These are phyloP conservation scores for Pestalotiopsis fici DNA, from an alignment of 2,329 filamentous ascomycete species.

Conservation along the genomic window DNA sequence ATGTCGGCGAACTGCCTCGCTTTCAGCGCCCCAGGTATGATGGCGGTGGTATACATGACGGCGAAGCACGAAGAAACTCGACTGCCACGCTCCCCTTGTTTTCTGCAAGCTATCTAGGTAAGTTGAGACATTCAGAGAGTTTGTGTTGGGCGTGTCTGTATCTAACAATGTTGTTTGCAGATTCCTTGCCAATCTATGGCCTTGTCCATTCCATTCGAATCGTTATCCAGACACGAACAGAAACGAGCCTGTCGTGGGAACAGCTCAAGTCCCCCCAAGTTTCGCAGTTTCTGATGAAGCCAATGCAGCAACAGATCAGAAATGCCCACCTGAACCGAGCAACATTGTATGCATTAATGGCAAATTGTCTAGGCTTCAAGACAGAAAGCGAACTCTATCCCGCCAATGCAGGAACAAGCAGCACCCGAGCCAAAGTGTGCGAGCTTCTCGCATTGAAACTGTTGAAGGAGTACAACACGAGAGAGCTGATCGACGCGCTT, in stretches of 20 bases:
- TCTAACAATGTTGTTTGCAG: conserved; percentile 41
- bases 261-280: conserved; percentile 94
- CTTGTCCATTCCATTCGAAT: conserved; percentile 88
- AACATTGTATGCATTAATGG: conserved; percentile 86
- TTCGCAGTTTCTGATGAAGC: conserved; percentile 93
- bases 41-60: conserved; percentile 3
- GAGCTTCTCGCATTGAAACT: conserved; percentile 89
- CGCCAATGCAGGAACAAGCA: conserved; percentile 80
- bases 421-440: conserved; percentile 83
- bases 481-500: conserved; percentile 89
- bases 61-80: conserved; percentile 29
- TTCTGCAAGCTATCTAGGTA: conserved; percentile 76
- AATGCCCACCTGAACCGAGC: conserved; percentile 81
- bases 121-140: conserved; percentile 12
- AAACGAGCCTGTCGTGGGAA: conserved; percentile 92
- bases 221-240: conserved; percentile 80
- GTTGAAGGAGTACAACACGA: conserved; percentile 83
- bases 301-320: conserved; percentile 88
- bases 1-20: conserved; percentile 22
- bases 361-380: conserved; percentile 89
- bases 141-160: background rate
- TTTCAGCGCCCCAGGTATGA: conserved; percentile 36
- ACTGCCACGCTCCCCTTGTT: conserved; percentile 69
- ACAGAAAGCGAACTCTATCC: conserved; percentile 84
- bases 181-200: conserved; percentile 84